These are phyloP conservation scores for Vachellia collinsii DNA, from an alignment of 306 rosid species.

Conservation along the genomic window DNA sequence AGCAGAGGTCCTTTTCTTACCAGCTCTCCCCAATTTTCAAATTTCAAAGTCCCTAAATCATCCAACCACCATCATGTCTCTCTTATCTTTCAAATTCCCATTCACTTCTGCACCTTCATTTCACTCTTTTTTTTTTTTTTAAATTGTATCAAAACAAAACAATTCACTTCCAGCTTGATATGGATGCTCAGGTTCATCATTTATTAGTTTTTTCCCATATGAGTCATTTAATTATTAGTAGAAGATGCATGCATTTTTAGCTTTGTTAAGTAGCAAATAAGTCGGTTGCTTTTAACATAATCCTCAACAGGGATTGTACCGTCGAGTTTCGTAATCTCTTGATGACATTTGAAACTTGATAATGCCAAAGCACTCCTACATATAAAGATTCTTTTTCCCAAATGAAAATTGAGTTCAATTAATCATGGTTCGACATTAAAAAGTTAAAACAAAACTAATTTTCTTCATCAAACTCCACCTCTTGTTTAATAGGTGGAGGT, in stretches of 20 bases:
- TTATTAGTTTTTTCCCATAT: background rate
- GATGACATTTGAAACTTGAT: too few relatives aligned
- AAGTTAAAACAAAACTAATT: too few relatives aligned
- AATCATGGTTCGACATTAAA: too few relatives aligned
- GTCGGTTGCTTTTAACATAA: background rate
- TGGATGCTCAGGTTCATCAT: background rate
- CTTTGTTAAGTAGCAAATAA: background rate
- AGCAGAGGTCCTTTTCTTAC: background rate
- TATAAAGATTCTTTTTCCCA: too few relatives aligned
- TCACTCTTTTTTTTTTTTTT: too few relatives aligned
- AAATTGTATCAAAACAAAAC: background rate
- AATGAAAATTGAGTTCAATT: too few relatives aligned
- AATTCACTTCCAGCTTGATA: background rate
- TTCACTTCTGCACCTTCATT: background rate
- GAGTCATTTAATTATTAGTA: background rate
- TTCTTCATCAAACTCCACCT: too few relatives aligned
- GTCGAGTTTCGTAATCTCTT: background rate
- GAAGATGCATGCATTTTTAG: background rate
- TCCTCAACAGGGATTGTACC: background rate
- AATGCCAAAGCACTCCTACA: too few relatives aligned
- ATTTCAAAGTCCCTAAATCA: background rate
- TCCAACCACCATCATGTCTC: constrained; percentile 10
- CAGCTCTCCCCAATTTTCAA: background rate
- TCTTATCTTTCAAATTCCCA: background rate
- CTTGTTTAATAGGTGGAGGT: too few relatives aligned